Conservation (phyloP, 2,329 filamentous ascomycete genomes). For the Arthroderma sp. region DNA sequence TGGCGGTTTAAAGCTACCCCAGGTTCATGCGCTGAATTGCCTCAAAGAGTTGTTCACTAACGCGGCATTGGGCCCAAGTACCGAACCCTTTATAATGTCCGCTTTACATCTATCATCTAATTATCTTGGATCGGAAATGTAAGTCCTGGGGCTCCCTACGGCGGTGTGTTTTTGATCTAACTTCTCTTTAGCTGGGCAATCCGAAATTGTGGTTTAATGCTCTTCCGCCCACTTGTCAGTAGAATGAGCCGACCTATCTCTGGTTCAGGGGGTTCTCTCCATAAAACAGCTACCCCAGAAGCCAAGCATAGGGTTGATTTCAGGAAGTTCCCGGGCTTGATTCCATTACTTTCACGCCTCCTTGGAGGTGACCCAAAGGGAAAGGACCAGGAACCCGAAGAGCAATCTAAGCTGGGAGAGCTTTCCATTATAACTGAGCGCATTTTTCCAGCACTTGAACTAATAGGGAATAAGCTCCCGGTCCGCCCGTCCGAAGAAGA, state of each 20-base stretch:
- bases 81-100: conserved; percentile 59
- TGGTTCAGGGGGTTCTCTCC: conserved; percentile 36
- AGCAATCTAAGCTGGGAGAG: not conserved
- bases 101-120: conserved; percentile 67
- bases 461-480: conserved; percentile 32
- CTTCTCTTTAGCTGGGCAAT: conserved; percentile 63
- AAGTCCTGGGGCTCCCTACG: conserved; percentile 18
- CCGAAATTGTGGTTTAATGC: conserved; percentile 79
- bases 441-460: conserved; percentile 33
- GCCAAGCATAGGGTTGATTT: conserved; percentile 28
- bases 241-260: conserved; percentile 36
- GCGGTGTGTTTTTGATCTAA: conserved; percentile 1
- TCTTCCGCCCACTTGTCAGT: conserved; percentile 73
- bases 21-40: conserved; percentile 91
- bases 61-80: conserved; percentile 57
- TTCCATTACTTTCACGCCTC: conserved; percentile 24
- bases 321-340: conserved; percentile 27
- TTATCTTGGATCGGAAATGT: conserved; percentile 67
- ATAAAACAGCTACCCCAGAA: conserved; percentile 31
- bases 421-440: conserved; percentile 27
- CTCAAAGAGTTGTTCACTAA: conserved; percentile 85
- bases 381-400: not conserved
- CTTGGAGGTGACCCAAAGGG: conserved; percentile 10
- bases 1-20: conserved; percentile 51
- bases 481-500: conserved; percentile 21